Evolutionary conservation across 805 yeast species (phyloP), one percentile per base, ranked within the genome.

Genomic region (Candida succiphila): DNA sequence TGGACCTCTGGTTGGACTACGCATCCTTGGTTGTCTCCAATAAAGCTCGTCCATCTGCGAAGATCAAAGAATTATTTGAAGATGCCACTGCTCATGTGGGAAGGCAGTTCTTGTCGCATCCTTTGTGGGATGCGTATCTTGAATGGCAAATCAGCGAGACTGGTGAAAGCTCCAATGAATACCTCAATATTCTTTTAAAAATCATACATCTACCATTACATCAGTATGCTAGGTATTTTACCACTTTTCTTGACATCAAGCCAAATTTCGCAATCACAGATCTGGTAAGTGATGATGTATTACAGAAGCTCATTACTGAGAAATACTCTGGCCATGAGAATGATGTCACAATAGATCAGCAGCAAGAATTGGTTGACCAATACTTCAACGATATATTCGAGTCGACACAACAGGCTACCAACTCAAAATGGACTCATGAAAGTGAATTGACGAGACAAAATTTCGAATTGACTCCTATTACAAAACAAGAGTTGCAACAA

Each of bases 171-270:
- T 59, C 69, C 22, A 43, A 45, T 18, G 65, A 60, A 25, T 52
- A 68, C 4, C 45, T 62, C 2, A 51, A 54, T 3, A 45, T 74
- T 1, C 65, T 78, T 36, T 44, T 66, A 20, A 58, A 60, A 37
- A 55, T 77, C 30, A 53, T 75, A 26, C 49, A 50, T 27, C 61
- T 83, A 3, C 97, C 97, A 0, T 56, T 89, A 29, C 89, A 89
- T 54, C 94, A 87, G 46, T 88, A 86, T 52, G 79, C 96, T 0
- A 75, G 71, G 41, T 89, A 79, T 52, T 82, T 72, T 46, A 75
- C 62, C 60, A 49, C 64, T 47, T 55, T 74, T 48, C 45, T 60
- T 38, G 61, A 61, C 41, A 40, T 62, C 39, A 48, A 51, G 39
- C 58, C 61, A 32, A 48, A 54, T 21, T 58, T 58, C 48, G 33